These are phyloP conservation scores for Talaromyces adpressus DNA, from an alignment of 495 filamentous ascomycete genomes.

Conservation along the genomic window DNA sequence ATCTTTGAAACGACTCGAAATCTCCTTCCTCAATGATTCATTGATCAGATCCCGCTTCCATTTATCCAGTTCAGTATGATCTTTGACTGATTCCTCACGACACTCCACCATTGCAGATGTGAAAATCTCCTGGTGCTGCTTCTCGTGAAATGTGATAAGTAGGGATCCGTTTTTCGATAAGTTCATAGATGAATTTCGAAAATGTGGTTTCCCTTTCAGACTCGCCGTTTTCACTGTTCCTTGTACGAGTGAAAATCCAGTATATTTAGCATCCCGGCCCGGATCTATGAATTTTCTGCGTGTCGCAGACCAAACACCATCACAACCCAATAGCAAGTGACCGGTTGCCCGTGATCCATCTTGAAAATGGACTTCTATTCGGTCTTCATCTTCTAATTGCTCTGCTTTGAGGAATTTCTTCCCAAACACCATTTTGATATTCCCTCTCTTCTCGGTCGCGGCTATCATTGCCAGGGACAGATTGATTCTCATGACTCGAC, in stretches of 20 bases:
- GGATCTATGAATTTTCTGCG: constrained; percentile 47
- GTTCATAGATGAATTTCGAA: constrained; percentile 42
- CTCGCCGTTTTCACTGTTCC: constrained; percentile 26
- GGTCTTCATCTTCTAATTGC: constrained; percentile 22
- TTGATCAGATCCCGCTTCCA: constrained; percentile 4
- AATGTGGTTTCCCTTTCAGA: constrained; percentile 13
- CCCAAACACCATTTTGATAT: constrained; percentile 31
- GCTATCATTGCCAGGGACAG: constrained; percentile 40
- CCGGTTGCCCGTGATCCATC: constrained; percentile 40
- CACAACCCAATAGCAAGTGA: constrained; percentile 53
- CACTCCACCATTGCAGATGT: constrained; percentile 50
- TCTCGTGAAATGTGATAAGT: constrained; percentile 44
- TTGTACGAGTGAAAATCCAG: constrained; percentile 50
- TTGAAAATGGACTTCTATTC: constrained; percentile 42
- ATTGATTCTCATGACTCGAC: constrained; percentile 41
- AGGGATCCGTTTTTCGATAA: constrained; percentile 48
- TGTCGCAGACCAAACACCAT: constrained; percentile 55
- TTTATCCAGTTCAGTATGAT: constrained; percentile 34
- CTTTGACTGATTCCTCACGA: constrained; percentile 28
- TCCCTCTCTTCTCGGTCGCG: constrained; percentile 30
- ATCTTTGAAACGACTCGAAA: constrained; percentile 37
- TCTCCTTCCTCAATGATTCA: constrained; percentile 31
- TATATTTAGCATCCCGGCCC: constrained; percentile 42
- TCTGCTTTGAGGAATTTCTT: constrained; percentile 32
- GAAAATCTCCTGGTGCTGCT: constrained; percentile 38